Evolutionary conservation across 2,329 filamentous ascomycete genomes (phyloP).

Genomic region (Claviceps humidiphila): DNA sequence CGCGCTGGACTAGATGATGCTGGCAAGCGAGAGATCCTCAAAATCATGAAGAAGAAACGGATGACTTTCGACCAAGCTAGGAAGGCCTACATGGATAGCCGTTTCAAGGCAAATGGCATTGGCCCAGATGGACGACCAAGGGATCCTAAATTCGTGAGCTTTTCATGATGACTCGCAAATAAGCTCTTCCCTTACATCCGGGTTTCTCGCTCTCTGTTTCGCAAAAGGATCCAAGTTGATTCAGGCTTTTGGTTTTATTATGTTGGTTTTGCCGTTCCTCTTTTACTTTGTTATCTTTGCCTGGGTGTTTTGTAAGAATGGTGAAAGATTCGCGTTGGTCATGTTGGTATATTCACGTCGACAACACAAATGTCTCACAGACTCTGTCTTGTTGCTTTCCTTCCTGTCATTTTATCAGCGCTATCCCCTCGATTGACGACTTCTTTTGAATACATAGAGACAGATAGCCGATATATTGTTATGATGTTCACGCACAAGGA

Average conservation of each 20-base stretch:
- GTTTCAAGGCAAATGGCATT: conserved; percentile 80
- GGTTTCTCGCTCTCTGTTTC: background rate
- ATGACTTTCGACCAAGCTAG: conserved; percentile 87
- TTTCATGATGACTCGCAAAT: conserved; percentile 28
- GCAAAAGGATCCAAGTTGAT: background rate
- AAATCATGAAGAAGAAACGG: conserved; percentile 77
- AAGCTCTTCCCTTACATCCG: background rate
- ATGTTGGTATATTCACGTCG: background rate
- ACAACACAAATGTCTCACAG: background rate
- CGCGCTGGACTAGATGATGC: conserved; percentile 69
- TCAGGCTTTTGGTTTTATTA: background rate
- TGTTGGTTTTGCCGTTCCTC: background rate
- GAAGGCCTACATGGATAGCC: conserved; percentile 69
- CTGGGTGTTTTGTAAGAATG: too few relatives aligned
- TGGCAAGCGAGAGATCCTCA: conserved; percentile 69
- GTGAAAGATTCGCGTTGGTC: background rate
- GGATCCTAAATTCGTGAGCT: conserved; percentile 94
- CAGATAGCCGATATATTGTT: background rate
- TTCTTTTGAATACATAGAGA: background rate
- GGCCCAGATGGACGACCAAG: conserved; percentile 73
- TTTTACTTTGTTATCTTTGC: background rate
- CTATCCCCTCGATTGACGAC: background rate
- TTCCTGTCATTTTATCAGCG: background rate
- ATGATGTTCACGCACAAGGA: background rate
- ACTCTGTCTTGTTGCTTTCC: background rate